Evolutionary conservation across 352 stramenopile genomes (phyloP).

Genomic region (Pythium vanterpoolii): DNA sequence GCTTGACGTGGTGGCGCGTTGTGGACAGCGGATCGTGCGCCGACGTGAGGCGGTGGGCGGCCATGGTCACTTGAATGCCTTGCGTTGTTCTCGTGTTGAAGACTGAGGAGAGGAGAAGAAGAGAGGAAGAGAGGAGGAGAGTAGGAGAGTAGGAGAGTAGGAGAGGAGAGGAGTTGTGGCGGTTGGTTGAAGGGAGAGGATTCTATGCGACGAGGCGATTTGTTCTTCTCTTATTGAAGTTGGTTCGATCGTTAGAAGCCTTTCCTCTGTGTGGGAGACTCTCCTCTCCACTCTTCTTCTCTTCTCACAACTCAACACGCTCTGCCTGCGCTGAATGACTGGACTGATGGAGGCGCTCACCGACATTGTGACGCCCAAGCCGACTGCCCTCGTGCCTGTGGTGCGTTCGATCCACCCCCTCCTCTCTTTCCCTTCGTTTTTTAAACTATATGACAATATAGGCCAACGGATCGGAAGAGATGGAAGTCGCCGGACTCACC

Average conservation of each 20-base stretch:
- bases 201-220: background rate
- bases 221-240: background rate
- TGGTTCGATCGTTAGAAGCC: background rate
- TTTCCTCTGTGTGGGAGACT: background rate
- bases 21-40: conserved; percentile 17
- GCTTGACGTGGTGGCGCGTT: conserved; percentile 41
- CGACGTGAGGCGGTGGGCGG: conserved; percentile 15
- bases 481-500: conserved; percentile 52
- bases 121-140: background rate
- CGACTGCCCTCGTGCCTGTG: conserved; percentile 60
- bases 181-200: conserved; percentile 2
- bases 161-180: background rate
- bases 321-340: conserved; percentile 31
- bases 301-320: background rate
- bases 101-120: background rate
- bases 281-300: background rate
- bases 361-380: conserved; percentile 60
- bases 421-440: background rate
- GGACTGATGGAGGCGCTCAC: conserved; percentile 43
- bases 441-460: conserved; percentile 10
- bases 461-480: conserved; percentile 58
- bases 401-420: conserved; percentile 13
- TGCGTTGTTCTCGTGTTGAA: background rate
- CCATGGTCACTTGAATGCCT: conserved; percentile 6
- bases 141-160: background rate